Evolutionary conservation across 495 filamentous ascomycete genomes (phyloP).

Genomic region (Opeltia flavorubescens): DNA sequence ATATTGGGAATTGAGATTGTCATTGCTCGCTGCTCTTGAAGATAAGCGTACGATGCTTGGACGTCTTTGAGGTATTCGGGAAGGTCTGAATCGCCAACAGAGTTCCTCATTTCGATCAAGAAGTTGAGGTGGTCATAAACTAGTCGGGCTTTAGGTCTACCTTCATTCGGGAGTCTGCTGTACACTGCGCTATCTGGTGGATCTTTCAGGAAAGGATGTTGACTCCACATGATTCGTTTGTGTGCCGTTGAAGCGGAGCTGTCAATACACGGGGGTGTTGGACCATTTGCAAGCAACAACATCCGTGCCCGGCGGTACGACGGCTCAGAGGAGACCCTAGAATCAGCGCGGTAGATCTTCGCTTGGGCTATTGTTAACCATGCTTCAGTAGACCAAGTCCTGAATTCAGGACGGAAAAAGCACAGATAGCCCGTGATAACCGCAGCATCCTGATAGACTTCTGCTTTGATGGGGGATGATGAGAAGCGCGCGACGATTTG

Average conservation of each 20-base stretch:
- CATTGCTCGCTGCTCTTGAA: conserved; percentile 10
- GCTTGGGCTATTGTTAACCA: conserved; percentile 10
- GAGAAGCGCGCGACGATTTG: not conserved
- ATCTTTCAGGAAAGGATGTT: conserved; percentile 9
- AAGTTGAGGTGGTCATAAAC: conserved; percentile 16
- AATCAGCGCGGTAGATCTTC: conserved; percentile 10
- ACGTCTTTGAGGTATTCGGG: conserved; percentile 17
- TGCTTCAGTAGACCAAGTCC: not conserved
- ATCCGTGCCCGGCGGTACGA: conserved; percentile 14
- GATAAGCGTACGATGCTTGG: conserved; percentile 13
- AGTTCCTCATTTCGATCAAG: conserved; percentile 5
- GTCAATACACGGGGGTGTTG: conserved; percentile 5
- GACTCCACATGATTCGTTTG: conserved; percentile 15
- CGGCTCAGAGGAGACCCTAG: conserved; percentile 2
- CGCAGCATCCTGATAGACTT: not conserved
- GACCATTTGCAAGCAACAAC: conserved; percentile 4
- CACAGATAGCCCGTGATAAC: not conserved
- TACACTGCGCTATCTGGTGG: conserved; percentile 11
- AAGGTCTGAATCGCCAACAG: conserved; percentile 7
- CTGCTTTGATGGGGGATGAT: too few species aligned
- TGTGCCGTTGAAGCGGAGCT: conserved; percentile 6
- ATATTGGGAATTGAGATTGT: conserved; percentile 5
- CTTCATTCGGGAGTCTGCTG: conserved; percentile 1
- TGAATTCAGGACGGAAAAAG: conserved; percentile 2
- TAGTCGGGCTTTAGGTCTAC: conserved; percentile 7